Conservation (phyloP, 2,329 filamentous ascomycete species). For the Penicillium sp. region DNA sequence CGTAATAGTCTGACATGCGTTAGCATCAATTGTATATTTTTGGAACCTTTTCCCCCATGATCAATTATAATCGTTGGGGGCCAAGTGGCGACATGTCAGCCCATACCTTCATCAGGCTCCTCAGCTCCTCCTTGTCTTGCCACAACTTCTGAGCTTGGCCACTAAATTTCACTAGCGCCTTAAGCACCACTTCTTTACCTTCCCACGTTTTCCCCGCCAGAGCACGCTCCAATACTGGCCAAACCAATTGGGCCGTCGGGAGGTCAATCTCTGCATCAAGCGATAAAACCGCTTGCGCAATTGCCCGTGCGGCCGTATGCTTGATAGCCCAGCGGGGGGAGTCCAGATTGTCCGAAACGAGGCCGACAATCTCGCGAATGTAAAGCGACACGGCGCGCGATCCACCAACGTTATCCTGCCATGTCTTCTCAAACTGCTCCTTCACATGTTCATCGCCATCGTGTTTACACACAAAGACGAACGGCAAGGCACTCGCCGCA, state of each 20-base stretch:
- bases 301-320: constrained; percentile 72
- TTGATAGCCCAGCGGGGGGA: constrained; percentile 83
- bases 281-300: constrained; percentile 63
- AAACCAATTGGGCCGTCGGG: constrained; percentile 56
- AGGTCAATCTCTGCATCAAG: constrained; percentile 52
- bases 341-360: constrained; percentile 61
- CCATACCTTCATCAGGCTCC: constrained; percentile 58
- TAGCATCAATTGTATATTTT: constrained; percentile 5
- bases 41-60: neutral
- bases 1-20: constrained; percentile 49
- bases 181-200: constrained; percentile 77
- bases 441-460: constrained; percentile 72
- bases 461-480: constrained; percentile 78
- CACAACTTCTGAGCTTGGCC: constrained; percentile 54
- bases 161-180: constrained; percentile 69
- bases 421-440: constrained; percentile 73
- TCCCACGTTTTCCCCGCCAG: constrained; percentile 83
- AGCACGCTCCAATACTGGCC: constrained; percentile 74
- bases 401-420: constrained; percentile 83
- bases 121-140: constrained; percentile 50
- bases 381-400: constrained; percentile 73
- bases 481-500: constrained; percentile 67
- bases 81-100: constrained; percentile 1
- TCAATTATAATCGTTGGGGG: neutral
- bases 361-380: constrained; percentile 65